Evolutionary conservation across 305 asterid species (phyloP), one percentile per base, ranked within the genome.

Genomic region (Fraxinus platypoda): DNA sequence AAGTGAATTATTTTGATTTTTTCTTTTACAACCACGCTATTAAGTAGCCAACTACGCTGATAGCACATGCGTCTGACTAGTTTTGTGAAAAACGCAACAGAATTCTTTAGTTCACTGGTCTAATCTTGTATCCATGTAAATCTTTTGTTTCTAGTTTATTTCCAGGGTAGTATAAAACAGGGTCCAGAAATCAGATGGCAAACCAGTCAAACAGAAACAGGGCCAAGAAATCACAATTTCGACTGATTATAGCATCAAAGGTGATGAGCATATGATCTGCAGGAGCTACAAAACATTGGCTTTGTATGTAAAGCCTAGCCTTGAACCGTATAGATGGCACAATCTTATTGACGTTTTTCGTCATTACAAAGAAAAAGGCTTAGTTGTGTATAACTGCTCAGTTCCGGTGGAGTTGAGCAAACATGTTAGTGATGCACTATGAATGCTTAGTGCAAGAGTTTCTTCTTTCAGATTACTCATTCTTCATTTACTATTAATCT

Each of bases 221-320:
- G 94, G 93, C 2, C 85, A 84, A 15, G 93, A 91, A 85, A 90
- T 91, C 85, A 87, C 88, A 8, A 72, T 91, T 19, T 82, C 93
- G 52, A 91, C 92, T 2, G 91, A 91, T 82, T 88, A 91, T 81
- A 83, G 41, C 84, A 59, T 89, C 85, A 78, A 87, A 88, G 93
- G 91, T 4, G 94, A 91, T 68, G 91, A 88, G 21, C 89, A 84
- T 23, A 86, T 81, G 83, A 91, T 89, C 81, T 88, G 90, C 86
- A 89, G 90, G 92, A 91, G 92, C 88, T 91, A 91, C 89, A 91
- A 89, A 68, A 91, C 87, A 81, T 83, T 89, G 76, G 91, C 90
- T 13, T 90, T 88, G 86, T 93, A 91, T 31, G 89, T 88, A 15
- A 38, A 38, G 54, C n/a, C 17, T 78, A 86, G 80, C 92, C 92